Evolutionary conservation across 1,139 yeast species (phyloP).

Genomic region (Candida sp.): DNA sequence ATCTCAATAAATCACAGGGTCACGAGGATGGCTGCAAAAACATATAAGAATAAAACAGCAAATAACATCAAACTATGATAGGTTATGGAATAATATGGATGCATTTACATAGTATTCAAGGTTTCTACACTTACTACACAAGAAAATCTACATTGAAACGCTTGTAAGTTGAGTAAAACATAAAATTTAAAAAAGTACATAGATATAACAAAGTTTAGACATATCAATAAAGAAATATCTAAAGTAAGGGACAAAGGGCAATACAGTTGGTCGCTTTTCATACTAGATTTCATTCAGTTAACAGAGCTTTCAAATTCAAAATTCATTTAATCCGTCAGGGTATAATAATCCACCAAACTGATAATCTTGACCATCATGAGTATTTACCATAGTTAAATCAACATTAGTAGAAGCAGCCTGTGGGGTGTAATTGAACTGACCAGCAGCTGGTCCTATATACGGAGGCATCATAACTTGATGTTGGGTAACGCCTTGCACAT

Average conservation of each 20-base stretch:
- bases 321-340: slow-evolving; percentile 6
- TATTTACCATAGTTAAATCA: not conserved
- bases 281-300: not conserved
- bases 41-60: not conserved
- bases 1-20: too few relatives aligned
- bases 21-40: not conserved
- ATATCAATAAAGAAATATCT: not conserved
- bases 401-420: not conserved
- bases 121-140: not conserved
- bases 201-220: not conserved
- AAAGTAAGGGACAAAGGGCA: not conserved
- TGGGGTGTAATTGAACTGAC: not conserved
- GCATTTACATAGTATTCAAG: not conserved
- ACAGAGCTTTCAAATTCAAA: not conserved
- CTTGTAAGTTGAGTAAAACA: too few relatives aligned
- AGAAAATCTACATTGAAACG: too few relatives aligned
- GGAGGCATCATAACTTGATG: not conserved
- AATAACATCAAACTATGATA: not conserved
- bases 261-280: not conserved
- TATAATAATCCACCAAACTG: slow-evolving; percentile 11
- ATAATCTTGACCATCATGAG: slow-evolving; percentile 8
- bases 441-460: not conserved
- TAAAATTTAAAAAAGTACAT: too few relatives aligned
- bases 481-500: not conserved
- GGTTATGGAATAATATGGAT: not conserved